A percentile compares a stretch with the other conserved stretches of the same genome.
These are phyloP conservation scores for Crucibulum laeve DNA, from an alignment of 768 basidiomycete species.

Conservation along the genomic window DNA sequence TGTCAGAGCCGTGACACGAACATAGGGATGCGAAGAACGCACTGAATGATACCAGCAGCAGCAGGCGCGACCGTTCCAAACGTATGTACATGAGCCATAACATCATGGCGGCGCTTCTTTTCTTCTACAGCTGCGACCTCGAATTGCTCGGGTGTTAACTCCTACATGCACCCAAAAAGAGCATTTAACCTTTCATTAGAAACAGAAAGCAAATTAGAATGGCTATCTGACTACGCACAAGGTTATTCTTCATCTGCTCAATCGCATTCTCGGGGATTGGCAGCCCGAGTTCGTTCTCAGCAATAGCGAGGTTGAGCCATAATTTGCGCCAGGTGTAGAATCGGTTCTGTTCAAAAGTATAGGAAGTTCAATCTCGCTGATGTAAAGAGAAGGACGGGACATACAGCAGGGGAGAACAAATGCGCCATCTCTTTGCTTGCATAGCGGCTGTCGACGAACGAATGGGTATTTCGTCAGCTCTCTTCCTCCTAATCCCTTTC, in stretches of 20 bases:
- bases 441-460: too few species aligned
- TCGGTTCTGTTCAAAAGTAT: constrained; percentile 60
- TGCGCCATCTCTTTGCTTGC: constrained; percentile 98
- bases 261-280: constrained; percentile 88
- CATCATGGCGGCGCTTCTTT: constrained; percentile 96
- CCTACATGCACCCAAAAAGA: constrained; percentile 31
- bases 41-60: constrained; percentile 96
- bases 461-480: too few species aligned
- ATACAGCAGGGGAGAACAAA: constrained; percentile 89
- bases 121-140: constrained; percentile 90
- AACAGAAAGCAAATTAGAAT: not conserved
- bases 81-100: constrained; percentile 99
- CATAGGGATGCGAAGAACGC: constrained; percentile 16
- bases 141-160: constrained; percentile 86
- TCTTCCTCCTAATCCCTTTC: too few species aligned
- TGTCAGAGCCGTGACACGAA: not conserved
- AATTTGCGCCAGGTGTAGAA: constrained; percentile 94
- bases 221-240: constrained; percentile 62
- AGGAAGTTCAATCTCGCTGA: not conserved
- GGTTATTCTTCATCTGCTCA: constrained; percentile 89
- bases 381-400: constrained; percentile 20
- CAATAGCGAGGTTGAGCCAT: constrained; percentile 95
- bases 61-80: constrained; percentile 92
- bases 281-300: constrained; percentile 93
- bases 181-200: not conserved